phyloP scores from a whole-genome alignment of 306 rosid species.

The Prunus campanulata region DNA sequence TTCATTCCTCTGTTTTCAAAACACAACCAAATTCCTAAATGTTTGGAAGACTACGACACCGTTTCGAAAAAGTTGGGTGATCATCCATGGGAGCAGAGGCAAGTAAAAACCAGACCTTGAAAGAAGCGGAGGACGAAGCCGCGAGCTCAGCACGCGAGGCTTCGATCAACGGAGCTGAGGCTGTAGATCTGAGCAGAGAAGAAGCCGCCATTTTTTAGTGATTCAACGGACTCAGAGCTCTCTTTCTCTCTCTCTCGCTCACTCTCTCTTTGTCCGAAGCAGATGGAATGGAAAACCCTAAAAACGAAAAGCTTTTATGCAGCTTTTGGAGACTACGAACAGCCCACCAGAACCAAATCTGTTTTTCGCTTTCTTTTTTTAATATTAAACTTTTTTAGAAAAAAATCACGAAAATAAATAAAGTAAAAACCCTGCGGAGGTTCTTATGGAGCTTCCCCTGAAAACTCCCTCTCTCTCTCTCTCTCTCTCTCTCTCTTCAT shows the following conservation, averaged over 20 bases:
- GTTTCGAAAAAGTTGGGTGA: neutral
- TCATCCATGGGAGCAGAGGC: neutral
- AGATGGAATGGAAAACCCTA: constrained; percentile 13
- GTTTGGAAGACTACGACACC: neutral
- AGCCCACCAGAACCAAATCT: neutral
- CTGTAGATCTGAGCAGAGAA: constrained; percentile 62
- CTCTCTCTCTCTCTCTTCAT: neutral
- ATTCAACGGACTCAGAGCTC: neutral
- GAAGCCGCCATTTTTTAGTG: constrained; percentile 65
- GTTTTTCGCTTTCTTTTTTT: neutral
- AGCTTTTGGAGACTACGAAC: constrained; percentile 15
- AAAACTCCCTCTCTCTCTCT: neutral
- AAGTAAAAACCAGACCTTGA: constrained; percentile 38
- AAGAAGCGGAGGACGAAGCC: constrained; percentile 29
- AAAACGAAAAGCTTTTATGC: constrained; percentile 7
- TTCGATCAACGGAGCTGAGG: constrained; percentile 37
- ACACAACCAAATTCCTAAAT: neutral
- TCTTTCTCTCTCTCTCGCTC: no score
- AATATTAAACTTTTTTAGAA: neutral
- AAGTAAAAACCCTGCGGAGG: constrained; percentile 17
- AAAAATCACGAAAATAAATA: neutral
- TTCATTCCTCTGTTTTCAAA: neutral
- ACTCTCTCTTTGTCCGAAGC: neutral
- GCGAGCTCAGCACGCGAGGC: constrained; percentile 39
- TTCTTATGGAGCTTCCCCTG: constrained; percentile 17